A percentile compares a stretch with the other conserved stretches of the same genome.
phyloP scores from a whole-genome alignment of 2,329 filamentous ascomycete genomes.

The Trichoderma asperellum region DNA sequence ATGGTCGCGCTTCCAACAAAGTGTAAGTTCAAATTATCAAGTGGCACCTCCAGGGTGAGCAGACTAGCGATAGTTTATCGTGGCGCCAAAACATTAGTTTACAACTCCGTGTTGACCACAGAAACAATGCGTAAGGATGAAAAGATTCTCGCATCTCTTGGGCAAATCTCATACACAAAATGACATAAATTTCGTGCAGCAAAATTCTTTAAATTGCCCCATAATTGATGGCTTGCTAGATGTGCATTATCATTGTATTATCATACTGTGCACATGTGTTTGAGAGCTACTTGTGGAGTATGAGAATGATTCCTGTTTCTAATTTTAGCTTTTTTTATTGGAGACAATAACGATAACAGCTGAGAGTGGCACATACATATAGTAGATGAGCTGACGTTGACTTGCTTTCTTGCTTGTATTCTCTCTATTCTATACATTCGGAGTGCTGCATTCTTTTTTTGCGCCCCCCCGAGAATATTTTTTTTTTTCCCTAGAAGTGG shows the following conservation, averaged over 20 bases:
- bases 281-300: neutral
- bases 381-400: neutral
- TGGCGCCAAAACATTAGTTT: no score
- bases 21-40: no score
- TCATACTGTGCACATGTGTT: neutral
- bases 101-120: no score
- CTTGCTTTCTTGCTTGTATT: neutral
- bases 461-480: neutral
- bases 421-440: neutral
- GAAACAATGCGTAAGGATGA: no score
- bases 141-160: no score
- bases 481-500: slow-evolving; percentile 14
- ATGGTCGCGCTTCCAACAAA: no score
- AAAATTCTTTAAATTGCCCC: neutral
- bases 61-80: no score
- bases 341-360: neutral
- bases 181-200: neutral
- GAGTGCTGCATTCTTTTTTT: no score
- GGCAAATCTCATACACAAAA: no score
- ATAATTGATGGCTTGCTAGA: neutral
- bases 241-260: neutral
- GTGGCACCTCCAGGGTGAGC: no score
- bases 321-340: neutral
- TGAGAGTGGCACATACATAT: neutral
- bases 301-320: neutral